These are phyloP conservation scores for Crithidia sp. DNA, from an alignment of 208 protist genomes.

Conservation along the genomic window DNA sequence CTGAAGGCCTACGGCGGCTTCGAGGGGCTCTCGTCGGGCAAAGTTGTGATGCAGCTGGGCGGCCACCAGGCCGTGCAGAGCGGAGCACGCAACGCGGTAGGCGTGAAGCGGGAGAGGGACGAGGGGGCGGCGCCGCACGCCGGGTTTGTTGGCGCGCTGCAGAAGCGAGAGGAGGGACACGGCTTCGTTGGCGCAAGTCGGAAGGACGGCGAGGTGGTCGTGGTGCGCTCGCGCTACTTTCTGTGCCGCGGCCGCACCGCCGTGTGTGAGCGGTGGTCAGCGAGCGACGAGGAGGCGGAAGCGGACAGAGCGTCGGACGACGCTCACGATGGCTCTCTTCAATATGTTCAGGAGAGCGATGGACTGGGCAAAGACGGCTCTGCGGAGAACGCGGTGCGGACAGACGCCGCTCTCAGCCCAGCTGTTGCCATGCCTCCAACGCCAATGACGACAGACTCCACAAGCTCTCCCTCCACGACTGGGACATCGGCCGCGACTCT, in stretches of 20 bases:
- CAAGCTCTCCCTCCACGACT: no score
- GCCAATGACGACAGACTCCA: no score
- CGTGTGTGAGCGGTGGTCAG: slow-evolving; percentile 39
- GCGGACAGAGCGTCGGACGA: neutral
- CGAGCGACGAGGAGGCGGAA: slow-evolving; percentile 27
- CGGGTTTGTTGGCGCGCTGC: slow-evolving; percentile 38
- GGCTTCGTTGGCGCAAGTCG: slow-evolving; percentile 21
- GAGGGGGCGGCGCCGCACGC: slow-evolving; percentile 3
- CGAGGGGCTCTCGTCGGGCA: slow-evolving; percentile 43
- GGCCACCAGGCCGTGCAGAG: neutral
- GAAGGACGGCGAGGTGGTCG: slow-evolving; percentile 11
- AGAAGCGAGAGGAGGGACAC: slow-evolving; percentile 42
- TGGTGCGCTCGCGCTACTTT: slow-evolving; percentile 78
- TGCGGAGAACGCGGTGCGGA: neutral
- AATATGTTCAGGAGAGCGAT: no score
- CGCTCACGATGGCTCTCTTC: no score
- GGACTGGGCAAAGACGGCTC: neutral
- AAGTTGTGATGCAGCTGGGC: slow-evolving; percentile 49
- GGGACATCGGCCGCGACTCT: neutral
- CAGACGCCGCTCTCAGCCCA: no score
- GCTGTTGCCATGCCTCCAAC: no score
- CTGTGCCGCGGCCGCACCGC: slow-evolving; percentile 33
- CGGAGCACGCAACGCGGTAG: neutral
- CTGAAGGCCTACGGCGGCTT: slow-evolving; percentile 74
- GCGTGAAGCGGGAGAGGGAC: slow-evolving; percentile 5